These are phyloP conservation scores for Closterium sp. DNA, from an alignment of 139 green algal species.

Conservation along the genomic window DNA sequence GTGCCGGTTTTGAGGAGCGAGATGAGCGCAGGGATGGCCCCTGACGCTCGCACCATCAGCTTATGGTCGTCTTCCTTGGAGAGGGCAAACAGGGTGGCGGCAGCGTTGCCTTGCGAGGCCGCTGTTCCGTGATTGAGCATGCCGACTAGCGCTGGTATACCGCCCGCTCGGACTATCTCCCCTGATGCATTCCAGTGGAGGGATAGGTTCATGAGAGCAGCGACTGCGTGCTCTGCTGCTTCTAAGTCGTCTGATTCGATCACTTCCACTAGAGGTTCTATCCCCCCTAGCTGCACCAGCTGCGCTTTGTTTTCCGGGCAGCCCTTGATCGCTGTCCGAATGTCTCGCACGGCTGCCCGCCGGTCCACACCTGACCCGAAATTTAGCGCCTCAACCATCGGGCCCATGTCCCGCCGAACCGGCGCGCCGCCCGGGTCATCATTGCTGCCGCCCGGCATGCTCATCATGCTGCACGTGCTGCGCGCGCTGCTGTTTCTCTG, in stretches of 20 bases:
- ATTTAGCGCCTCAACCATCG: background rate
- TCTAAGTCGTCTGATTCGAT: background rate
- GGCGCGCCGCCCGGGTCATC: background rate
- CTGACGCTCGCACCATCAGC: background rate
- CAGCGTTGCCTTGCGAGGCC: background rate
- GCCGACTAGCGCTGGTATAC: constrained; percentile 2
- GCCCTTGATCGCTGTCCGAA: background rate
- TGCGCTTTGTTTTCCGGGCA: background rate
- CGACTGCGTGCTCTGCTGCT: background rate
- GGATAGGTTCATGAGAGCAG: background rate
- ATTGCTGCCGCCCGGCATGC: background rate
- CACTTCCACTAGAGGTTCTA: background rate
- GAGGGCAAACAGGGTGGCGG: background rate
- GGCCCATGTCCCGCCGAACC: background rate
- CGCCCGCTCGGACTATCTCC: constrained; percentile 5
- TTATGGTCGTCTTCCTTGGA: background rate
- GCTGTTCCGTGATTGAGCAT: constrained; percentile 3
- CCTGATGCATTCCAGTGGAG: background rate
- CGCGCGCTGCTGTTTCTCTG: background rate
- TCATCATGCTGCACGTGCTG: background rate
- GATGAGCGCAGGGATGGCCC: constrained; percentile 23
- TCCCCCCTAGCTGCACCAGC: background rate
- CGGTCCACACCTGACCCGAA: background rate
- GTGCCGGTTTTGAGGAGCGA: background rate
- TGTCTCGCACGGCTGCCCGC: background rate